phyloP scores from a whole-genome alignment of 805 yeast species.

The Candida succiphila region DNA sequence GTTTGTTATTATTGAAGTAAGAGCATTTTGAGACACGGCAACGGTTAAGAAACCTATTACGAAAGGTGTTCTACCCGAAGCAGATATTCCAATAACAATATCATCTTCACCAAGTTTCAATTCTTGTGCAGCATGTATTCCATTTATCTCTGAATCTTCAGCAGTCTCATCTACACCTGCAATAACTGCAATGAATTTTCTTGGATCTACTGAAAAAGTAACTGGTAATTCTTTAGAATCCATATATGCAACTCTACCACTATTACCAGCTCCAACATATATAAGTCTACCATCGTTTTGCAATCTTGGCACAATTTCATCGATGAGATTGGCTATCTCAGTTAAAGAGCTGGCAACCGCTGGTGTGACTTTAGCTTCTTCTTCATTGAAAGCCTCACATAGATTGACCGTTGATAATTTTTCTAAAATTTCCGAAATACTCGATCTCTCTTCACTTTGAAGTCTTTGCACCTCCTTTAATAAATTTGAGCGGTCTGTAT shows the following conservation, averaged over 20 bases:
- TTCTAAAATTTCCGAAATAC: too few species aligned
- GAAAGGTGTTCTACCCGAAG: constrained; percentile 20
- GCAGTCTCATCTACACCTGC: constrained; percentile 19
- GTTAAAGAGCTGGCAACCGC: too few species aligned
- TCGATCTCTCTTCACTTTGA: too few species aligned
- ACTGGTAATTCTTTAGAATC: constrained; percentile 19
- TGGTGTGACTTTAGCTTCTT: too few species aligned
- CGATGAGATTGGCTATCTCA: constrained; percentile 11
- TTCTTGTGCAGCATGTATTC: constrained; percentile 9
- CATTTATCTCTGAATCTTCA: constrained; percentile 12
- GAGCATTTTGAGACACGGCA: too few species aligned
- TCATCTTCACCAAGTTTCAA: constrained; percentile 9
- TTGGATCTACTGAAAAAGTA: constrained; percentile 14
- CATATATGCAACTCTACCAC: constrained; percentile 15
- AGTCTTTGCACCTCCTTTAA: too few species aligned
- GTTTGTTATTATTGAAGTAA: too few species aligned
- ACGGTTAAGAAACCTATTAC: constrained; percentile 14
- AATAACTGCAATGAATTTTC: constrained; percentile 14
- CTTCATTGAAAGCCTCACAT: too few species aligned
- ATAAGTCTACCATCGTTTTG: constrained; percentile 14
- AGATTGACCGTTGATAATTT: too few species aligned
- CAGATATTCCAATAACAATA: constrained; percentile 16
- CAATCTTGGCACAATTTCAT: constrained; percentile 10
- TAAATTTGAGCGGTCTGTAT: too few species aligned
- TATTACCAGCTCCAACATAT: constrained; percentile 18